phyloP scores from a whole-genome alignment of 2,329 filamentous ascomycete genomes.

The Aureobasidium namibiae region DNA sequence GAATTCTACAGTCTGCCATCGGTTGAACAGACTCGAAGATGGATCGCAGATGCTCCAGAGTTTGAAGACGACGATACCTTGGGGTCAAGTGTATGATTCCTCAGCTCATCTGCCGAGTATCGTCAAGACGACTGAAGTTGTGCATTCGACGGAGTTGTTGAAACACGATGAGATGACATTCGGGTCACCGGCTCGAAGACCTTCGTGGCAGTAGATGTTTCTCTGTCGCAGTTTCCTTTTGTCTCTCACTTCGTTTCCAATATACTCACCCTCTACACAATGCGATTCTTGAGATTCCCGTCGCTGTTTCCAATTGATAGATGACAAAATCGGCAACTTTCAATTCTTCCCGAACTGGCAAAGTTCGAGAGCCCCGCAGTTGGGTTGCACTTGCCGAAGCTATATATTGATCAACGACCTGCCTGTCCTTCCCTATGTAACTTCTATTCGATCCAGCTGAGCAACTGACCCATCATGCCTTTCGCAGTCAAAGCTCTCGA shows the following conservation, averaged over 20 bases:
- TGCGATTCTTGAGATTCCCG: background rate
- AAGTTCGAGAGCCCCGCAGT: background rate
- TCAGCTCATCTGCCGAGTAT: background rate
- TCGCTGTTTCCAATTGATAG: background rate
- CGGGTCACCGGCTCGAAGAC: background rate
- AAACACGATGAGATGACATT: background rate
- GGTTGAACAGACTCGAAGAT: background rate
- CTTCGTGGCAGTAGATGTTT: background rate
- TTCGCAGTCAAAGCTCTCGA: slow-evolving; percentile 41
- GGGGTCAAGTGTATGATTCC: background rate
- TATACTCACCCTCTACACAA: too few species aligned
- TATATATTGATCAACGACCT: too few species aligned
- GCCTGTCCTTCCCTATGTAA: too few species aligned
- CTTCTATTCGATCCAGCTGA: too few species aligned
- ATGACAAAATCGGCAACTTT: background rate
- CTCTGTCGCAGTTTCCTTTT: background rate
- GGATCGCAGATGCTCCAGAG: background rate
- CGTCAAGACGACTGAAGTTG: slow-evolving; percentile 5
- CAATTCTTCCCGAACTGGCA: background rate
- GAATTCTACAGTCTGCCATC: background rate
- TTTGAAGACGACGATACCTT: background rate
- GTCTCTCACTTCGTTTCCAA: background rate
- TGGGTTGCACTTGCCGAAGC: background rate
- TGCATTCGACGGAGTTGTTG: slow-evolving; percentile 1
- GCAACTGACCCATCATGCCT: background rate